These are phyloP conservation scores for Climacium dendroides DNA, from an alignment of 225 moss, liverwort and hornwort genomes.

Conservation along the genomic window DNA sequence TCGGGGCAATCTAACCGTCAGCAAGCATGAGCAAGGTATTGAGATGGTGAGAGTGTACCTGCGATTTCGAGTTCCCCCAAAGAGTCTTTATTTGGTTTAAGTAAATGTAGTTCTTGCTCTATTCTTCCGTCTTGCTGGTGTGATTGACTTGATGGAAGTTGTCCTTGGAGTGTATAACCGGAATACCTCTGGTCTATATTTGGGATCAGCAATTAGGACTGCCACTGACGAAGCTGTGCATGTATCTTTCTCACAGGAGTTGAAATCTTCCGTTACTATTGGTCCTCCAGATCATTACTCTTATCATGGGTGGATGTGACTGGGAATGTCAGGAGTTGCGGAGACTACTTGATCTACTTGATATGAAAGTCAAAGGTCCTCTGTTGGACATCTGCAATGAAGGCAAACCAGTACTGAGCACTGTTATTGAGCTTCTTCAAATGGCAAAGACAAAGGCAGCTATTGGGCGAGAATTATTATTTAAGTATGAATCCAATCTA, in stretches of 20 bases:
- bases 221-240: neutral
- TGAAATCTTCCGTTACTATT: neutral
- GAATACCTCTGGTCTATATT: neutral
- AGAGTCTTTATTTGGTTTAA: constrained; percentile 39
- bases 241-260: neutral
- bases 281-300: neutral
- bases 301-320: neutral
- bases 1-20: constrained; percentile 54
- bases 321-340: constrained; percentile 47
- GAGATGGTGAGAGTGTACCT: constrained; percentile 64
- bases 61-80: constrained; percentile 38
- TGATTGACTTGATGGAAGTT: neutral
- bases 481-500: neutral
- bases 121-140: neutral
- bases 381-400: constrained; percentile 55
- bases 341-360: constrained; percentile 17
- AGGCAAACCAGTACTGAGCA: constrained; percentile 42
- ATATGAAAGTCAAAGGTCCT: constrained; percentile 50
- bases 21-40: constrained; percentile 53
- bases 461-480: neutral
- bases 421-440: constrained; percentile 58
- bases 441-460: neutral
- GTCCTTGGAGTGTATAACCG: neutral
- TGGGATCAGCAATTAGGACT: neutral
- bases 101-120: neutral